Base-by-base conservation (phyloP, 495 filamentous ascomycete genomes). In the Parathielavia hyrcaniae region DNA sequence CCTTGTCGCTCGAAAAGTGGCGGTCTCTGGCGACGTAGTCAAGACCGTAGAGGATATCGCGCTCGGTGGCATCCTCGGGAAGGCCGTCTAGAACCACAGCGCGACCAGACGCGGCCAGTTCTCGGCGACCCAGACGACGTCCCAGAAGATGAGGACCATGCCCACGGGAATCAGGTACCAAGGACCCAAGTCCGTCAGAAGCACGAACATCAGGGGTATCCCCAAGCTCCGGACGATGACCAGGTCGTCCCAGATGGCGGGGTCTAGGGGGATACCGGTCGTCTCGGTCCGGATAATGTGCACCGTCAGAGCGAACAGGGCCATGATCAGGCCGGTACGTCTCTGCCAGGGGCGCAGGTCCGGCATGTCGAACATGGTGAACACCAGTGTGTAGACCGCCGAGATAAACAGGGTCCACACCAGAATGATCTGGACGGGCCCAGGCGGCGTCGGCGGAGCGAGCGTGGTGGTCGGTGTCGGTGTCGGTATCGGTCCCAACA, bases 41-140 rank as follows among this genome's bases (percentile, higher is more conserved):
- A 43, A 72, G 63, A 7, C 69, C 69, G 50, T 66, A 87, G 55
- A 67, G 53, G 45, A 72, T 61, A 54, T 70, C 68, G 30, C 58
- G 62, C 59, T 70, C 69, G 16, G 61, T 69, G 50, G 64, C 69
- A 58, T 66, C 68, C 23, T 67, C 58, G 5, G 69, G 68, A 1
- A 72, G 32, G 16, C 63, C 66, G 23, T 62, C 54, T 6, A 72
- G 39, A 32, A 66, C 32, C 19, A 69, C 45, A 2, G 39, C 51
- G n/a, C 57, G 65, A 4, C 51, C 59, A 5, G 62, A 20, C 30
- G 50, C 50, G 13, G 36, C 53, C 13, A 48, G 53, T 5, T 20
- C 30, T 53, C 56, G 47, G 11, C 14, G 40, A 63, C 38, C 39
- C n/a, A 35, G n/a, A 7, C 14, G 44, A 35, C 17, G 50, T 49